Base-by-base conservation (phyloP, 2,329 filamentous ascomycete genomes). In the Akanthomyces lecanii region DNA sequence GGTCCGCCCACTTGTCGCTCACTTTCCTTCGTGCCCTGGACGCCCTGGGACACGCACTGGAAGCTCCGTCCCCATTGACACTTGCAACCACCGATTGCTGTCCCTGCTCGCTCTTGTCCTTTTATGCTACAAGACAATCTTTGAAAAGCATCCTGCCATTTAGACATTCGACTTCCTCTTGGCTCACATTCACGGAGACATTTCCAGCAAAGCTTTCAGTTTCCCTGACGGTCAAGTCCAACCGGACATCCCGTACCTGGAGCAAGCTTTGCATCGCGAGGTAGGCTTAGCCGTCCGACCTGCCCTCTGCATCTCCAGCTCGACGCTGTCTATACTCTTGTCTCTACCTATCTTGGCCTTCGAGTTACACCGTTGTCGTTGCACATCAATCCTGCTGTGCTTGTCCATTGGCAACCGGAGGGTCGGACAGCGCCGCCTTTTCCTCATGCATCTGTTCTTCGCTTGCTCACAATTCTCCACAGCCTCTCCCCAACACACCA, bases 361-460 rank as follows among this genome's bases (percentile, higher is more conserved):
- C 12, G 8, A 62, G 60, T 62, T 56, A 62, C 60, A 62, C 52
- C 36, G 60, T 56, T 56, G 38, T 18, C 38, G 60, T 62, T 62
- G 56, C 60, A 62, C 60, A 62, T 56, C 52, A 51, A 42, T 33
- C 45, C 60, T 56, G 60, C 60, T 54, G 52, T 62, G 60, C 16
- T 50, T 55, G 52, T 56, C 36, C 38, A 51, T 36, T 33, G 40
- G 52, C 60, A 62, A 50, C 60, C 52, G 18, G 52, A 42, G 30
- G 33, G 60, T 55, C 25, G 60, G 44, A 56, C 60, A 62, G n/a
- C 50, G 51, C 44, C 51, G 42, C 44, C 60, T 28, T 56, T 54
- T 30, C 54, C 60, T 44, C 60, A 62, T 62, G 60, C 52, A 56
- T 62, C 52, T 28, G 36, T 25, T 44, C 45, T 56, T 51, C 52